These are phyloP conservation scores for Solanum boliviense DNA, from an alignment of 257 asterid genomes.

Conservation along the genomic window DNA sequence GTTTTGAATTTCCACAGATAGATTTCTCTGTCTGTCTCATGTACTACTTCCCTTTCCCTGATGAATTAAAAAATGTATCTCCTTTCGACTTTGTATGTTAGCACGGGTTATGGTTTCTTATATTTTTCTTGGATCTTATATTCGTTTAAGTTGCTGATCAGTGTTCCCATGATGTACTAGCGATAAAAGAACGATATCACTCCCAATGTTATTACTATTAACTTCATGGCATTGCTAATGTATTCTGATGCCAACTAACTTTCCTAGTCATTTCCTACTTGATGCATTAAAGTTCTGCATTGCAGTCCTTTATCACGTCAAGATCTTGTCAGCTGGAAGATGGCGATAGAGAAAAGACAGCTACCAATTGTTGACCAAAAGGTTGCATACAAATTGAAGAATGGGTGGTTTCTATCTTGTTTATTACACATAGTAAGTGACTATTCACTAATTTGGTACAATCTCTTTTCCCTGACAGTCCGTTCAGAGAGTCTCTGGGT, in stretches of 20 bases:
- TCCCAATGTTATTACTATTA: background rate
- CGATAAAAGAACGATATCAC: background rate
- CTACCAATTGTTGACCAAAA: conserved; percentile 68
- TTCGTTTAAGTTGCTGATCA: background rate
- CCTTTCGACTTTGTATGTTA: background rate
- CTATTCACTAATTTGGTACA: background rate
- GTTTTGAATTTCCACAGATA: background rate
- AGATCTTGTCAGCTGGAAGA: conserved; percentile 98
- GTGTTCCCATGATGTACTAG: background rate
- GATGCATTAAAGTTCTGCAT: conserved; percentile 4
- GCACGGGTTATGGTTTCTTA: background rate
- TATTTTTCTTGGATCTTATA: background rate
- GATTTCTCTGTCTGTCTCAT: background rate
- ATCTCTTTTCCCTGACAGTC: conserved; percentile 28
- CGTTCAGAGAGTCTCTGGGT: conserved; percentile 78
- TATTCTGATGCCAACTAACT: conserved; percentile 1
- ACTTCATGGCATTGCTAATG: background rate
- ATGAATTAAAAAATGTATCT: background rate
- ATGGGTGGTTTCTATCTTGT: background rate
- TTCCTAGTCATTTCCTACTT: background rate
- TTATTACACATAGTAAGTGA: background rate
- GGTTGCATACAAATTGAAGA: conserved; percentile 34
- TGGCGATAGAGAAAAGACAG: conserved; percentile 90
- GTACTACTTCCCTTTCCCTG: background rate
- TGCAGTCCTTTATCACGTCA: conserved; percentile 89